Conservation (phyloP, 2,329 filamentous ascomycete species). For the Coniochaeta pulveracea region DNA sequence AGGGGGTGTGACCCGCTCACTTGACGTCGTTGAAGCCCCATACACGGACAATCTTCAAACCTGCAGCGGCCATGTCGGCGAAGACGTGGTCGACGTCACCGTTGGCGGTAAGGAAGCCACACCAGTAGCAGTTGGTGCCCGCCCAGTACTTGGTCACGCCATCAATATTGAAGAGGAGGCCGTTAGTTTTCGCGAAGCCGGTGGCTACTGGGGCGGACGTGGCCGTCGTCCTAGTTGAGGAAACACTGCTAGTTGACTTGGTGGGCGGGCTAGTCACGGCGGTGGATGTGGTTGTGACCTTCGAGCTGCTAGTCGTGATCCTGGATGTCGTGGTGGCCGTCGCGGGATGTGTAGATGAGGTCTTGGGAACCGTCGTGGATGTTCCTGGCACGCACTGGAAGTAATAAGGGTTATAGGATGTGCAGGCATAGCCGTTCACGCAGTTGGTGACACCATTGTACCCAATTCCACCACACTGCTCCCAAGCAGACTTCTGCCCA, state of each 20-base stretch:
- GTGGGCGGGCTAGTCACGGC: slow-evolving; percentile 7
- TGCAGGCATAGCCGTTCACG: slow-evolving; percentile 11
- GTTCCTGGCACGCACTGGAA: slow-evolving; percentile 12
- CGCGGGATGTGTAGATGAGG: not conserved
- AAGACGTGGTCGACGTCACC: slow-evolving; percentile 39
- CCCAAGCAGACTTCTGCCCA: slow-evolving; percentile 12
- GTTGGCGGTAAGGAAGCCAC: slow-evolving; percentile 35
- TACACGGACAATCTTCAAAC: slow-evolving; percentile 43
- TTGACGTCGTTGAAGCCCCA: slow-evolving; percentile 52
- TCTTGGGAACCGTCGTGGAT: slow-evolving; percentile 4
- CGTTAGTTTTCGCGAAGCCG: slow-evolving; percentile 6
- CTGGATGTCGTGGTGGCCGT: slow-evolving; percentile 4
- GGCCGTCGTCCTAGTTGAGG: slow-evolving; percentile 1
- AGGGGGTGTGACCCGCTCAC: no score
- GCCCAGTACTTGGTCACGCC: slow-evolving; percentile 31
- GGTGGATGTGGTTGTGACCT: slow-evolving; percentile 5
- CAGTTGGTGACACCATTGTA: slow-evolving; percentile 12
- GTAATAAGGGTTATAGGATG: slow-evolving; percentile 13
- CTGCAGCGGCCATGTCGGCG: slow-evolving; percentile 31
- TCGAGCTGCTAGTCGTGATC: slow-evolving; percentile 5
- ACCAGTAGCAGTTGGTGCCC: slow-evolving; percentile 43
- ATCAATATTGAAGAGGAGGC: slow-evolving; percentile 22
- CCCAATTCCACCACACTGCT: slow-evolving; percentile 10
- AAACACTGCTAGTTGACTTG: slow-evolving; percentile 7
- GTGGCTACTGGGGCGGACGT: slow-evolving; percentile 21